Base-by-base conservation (phyloP, 768 basidiomycete genomes). In the Podaxis pistillaris region DNA sequence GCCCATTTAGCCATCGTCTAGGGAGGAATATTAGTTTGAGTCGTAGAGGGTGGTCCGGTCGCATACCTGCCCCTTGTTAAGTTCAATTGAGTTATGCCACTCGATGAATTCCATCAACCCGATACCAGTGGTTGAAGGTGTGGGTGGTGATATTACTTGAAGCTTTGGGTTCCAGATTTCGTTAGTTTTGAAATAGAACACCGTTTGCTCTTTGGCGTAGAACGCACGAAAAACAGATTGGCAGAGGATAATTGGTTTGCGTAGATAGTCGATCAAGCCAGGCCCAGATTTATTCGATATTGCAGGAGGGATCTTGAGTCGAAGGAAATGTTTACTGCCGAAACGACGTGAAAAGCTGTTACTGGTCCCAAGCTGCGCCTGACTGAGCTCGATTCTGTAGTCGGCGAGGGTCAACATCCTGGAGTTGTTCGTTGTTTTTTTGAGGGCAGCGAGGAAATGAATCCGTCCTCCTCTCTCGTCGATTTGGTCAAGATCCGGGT, bases 1-100 rank as follows among this genome's bases (percentile, higher is more conserved):
- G 81, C 76, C 82, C 84, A 90, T 71, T 90, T 90, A 1, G 83
- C 76, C 73, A 88, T 81, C 11, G 79, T 76, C 88, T 89, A 57
- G 11, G 52, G 3, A 47, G 12, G 11, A 7, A 36, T 17, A 47
- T 53, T 51, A 59, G 46, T 40, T 11, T n/a, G 61, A 28, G 51
- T 22, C 59, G 30, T 46, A 54, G 33, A 55, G 40, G 9, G 36
- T 47, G 13, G 47, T 33, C 11, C 7, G 11, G 8, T 8, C 1
- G 47, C 19, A 30, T 55, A 86, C 88, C 77, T 90, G 88, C 0
- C 76, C 64, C 0, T 62, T 58, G 60, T 89, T 89, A 7, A 63
- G 24, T 1, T 70, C 22, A 5, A 86, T 66, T 0, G 82, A 78
- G 65, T 89, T 90, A 63, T 84, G 82, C 78, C 80, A 83, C 4